Evolutionary conservation across 2,329 filamentous ascomycete species (phyloP), one percentile per base, ranked within the genome.

Genomic region (Aspergillus candidus): DNA sequence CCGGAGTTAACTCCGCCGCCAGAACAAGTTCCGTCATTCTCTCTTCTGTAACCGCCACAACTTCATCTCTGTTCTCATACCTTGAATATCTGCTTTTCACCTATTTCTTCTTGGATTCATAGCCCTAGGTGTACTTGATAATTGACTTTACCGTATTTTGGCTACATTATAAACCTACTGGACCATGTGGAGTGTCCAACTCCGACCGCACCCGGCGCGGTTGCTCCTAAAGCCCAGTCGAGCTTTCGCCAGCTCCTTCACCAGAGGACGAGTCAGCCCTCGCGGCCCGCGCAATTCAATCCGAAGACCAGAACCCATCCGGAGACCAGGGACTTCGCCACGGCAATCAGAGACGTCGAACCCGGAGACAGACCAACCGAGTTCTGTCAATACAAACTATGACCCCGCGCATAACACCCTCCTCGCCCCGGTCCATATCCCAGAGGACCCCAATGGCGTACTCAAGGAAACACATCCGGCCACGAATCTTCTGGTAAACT

Each of bases 391-490:
- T 34, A 62, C 75, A 7, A 69, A 73, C 44, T 65, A 65, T 35
- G 53, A 63, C 31, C 62, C 62, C 18, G 46, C 60, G 22, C 65
- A 69, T 42, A 75, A 74, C 53, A 67, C 70, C 30, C 73, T 84
- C 17, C 64, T 82, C 32, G 70, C 79, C 6, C 77, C 80, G 8
- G 79, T 84, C 2, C 68, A 80, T 51, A 76, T 83, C 18, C 78
- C 79, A 11, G 73, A 81, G 61, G 79, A 83, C 53, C 74, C 78
- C 1, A 62, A 78, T 68, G 76, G 70, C 37, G 71, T 83, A 2
- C 73, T 84, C 18, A 79, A 75, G 53, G 67, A 72, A 35, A 70
- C 65, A 2, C 80, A 84, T 51, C 80, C 80, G 0, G 78, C 79
- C 1, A 72, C 73, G 42, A 67, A 70, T 6, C 69, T 84, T 14